A percentile compares a stretch with the other conserved stretches of the same genome.
These are phyloP conservation scores for Zygoascus biomembranicola DNA, from an alignment of 805 yeast genomes.

Conservation along the genomic window DNA sequence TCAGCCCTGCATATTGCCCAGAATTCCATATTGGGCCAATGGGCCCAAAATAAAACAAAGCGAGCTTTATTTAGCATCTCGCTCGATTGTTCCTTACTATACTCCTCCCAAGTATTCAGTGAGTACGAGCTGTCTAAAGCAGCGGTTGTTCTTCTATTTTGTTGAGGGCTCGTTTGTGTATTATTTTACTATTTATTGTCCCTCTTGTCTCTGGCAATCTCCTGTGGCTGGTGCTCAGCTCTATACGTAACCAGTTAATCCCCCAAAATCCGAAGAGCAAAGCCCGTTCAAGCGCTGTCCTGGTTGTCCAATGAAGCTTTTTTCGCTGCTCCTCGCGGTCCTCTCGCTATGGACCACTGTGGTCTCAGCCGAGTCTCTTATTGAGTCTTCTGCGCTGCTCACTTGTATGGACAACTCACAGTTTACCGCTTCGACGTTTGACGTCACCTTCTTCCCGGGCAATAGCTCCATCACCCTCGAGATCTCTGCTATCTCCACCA, in stretches of 20 bases:
- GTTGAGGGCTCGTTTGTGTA: too few species aligned
- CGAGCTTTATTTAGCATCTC: neutral
- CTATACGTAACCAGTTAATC: too few species aligned
- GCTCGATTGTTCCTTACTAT: too few species aligned
- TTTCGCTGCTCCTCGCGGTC: neutral
- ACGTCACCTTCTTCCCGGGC: slow-evolving; percentile 62
- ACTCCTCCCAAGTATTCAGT: too few species aligned
- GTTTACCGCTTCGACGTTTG: slow-evolving; percentile 76
- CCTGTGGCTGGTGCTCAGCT: too few species aligned
- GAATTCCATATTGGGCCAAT: neutral
- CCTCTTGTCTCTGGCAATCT: too few species aligned
- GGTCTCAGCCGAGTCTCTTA: slow-evolving; percentile 3
- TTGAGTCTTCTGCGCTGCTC: slow-evolving; percentile 57
- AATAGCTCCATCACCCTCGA: slow-evolving; percentile 57
- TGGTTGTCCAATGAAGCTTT: neutral
- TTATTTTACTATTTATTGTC: too few species aligned
- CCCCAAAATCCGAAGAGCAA: too few species aligned
- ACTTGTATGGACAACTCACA: slow-evolving; percentile 90
- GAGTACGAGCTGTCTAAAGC: too few species aligned
- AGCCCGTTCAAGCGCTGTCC: too few species aligned
- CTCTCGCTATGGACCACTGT: neutral
- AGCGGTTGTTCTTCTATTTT: too few species aligned
- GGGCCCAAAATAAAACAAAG: neutral
- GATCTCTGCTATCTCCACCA: slow-evolving; percentile 69
- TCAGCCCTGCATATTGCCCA: neutral